Evolutionary conservation across 805 yeast species (phyloP).

Genomic region (Torulaspora microellipsoides): DNA sequence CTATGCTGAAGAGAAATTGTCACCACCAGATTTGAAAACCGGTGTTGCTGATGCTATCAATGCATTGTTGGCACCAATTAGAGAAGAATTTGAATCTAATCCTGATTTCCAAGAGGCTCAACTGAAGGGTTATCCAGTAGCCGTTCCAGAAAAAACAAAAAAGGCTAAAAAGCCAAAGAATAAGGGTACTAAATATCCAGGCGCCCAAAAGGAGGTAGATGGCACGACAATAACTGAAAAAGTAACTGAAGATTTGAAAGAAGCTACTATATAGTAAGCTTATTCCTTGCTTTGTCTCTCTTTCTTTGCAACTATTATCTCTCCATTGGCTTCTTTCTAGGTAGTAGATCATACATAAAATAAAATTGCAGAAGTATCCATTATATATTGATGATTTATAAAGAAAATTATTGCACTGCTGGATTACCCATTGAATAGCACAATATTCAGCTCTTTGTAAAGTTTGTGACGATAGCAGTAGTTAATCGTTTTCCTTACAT

Average conservation of each 20-base stretch:
- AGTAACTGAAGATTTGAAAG: conserved; percentile 27
- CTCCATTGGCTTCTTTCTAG: no score
- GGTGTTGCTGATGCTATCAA: conserved; percentile 89
- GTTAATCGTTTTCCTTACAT: conserved; percentile 13
- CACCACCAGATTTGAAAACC: conserved; percentile 89
- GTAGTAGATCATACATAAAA: no score
- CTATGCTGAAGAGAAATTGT: conserved; percentile 65
- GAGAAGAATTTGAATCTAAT: conserved; percentile 56
- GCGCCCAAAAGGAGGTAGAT: conserved; percentile 38
- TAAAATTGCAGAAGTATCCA: no score
- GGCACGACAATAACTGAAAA: conserved; percentile 26
- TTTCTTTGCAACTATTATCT: no score
- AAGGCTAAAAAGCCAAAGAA: conserved; percentile 75
- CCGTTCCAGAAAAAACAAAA: conserved; percentile 52
- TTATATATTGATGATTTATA: no score
- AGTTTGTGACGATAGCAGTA: no score
- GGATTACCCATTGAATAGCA: no score
- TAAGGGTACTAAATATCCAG: conserved; percentile 90
- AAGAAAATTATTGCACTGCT: no score
- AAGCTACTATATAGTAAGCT: conserved; percentile 13
- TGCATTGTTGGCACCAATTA: conserved; percentile 75
- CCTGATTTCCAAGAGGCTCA: conserved; percentile 73
- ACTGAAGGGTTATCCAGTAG: conserved; percentile 80
- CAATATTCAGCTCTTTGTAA: no score
- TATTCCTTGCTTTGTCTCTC: not conserved